Base-by-base conservation (phyloP, 225 moss, liverwort and hornwort genomes). In the Ulota crispa region DNA sequence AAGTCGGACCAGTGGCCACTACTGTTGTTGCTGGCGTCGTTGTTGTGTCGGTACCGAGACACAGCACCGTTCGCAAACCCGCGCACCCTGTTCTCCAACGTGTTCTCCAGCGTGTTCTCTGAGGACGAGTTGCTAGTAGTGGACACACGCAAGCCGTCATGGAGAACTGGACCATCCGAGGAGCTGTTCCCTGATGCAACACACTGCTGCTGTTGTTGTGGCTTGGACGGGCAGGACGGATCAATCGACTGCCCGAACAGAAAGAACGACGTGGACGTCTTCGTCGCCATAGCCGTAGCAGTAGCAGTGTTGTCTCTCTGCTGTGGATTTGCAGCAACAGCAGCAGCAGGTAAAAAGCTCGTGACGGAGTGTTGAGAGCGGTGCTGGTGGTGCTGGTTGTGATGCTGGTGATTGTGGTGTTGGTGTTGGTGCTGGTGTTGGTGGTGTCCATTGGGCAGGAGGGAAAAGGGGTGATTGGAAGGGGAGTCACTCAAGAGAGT, bases 191-290 rank as follows among this genome's bases (percentile, higher is more conserved):
- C 95, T 12, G 97, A 83, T 28, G 81, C 83, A 6, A 72, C 95
- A 73, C 92, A 91, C 64, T 89, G 88, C 82, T 56, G 79, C 45
- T 39, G 80, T 11, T 39, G 75, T 13, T 43, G 43, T 10, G 86
- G 80, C 61, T 89, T 91, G 9, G 87, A 87, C 55, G 89, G 85
- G 85, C 88, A 89, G 76, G 87, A 92, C 12, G 93, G 91, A 86
- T 99, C 92, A 67, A 99, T 99, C 67, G 96, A 89, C 82, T 96
- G 93, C 18, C 99, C 99, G 59, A 99, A 99, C 13, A 99, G 91
- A 20, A 99, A 90, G 62, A 99, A 94, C 1, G 96, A 86, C 0
- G 90, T 88, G 3, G 86, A 79, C n/a, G 88, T 82, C 56, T 86
- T 82, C 79, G 47, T 5, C 47, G 15, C 14, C 15, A 5, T 86